phyloP scores from a whole-genome alignment of 2,329 filamentous ascomycete genomes.

The Balansia obtecta region DNA sequence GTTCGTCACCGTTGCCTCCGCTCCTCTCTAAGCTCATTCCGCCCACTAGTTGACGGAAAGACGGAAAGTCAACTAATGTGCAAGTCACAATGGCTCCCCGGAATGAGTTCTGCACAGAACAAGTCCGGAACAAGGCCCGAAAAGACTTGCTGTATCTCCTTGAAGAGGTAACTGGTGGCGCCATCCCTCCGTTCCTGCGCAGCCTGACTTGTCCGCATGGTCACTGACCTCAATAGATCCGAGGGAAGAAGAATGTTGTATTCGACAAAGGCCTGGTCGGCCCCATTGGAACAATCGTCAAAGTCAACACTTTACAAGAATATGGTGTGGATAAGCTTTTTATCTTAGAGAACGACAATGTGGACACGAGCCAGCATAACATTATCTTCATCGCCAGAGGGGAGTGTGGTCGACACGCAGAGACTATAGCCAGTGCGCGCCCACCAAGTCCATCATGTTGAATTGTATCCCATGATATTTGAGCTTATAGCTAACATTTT shows the following conservation, averaged over 20 bases:
- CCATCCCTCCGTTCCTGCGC: slow-evolving; percentile 14
- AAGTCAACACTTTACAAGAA: slow-evolving; percentile 89
- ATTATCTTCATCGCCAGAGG: slow-evolving; percentile 87
- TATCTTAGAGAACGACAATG: slow-evolving; percentile 89
- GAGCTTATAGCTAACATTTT: slow-evolving; percentile 15
- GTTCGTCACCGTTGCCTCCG: slow-evolving; percentile 5
- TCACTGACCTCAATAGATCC: slow-evolving; percentile 48
- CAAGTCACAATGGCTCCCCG: slow-evolving; percentile 56
- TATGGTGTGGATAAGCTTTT: slow-evolving; percentile 98
- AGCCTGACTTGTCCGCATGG: slow-evolving; percentile 7
- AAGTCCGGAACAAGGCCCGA: slow-evolving; percentile 69
- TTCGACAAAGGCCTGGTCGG: slow-evolving; percentile 85
- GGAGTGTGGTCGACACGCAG: slow-evolving; percentile 74
- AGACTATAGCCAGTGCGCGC: slow-evolving; percentile 73
- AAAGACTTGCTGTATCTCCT: slow-evolving; percentile 84
- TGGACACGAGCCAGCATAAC: slow-evolving; percentile 88
- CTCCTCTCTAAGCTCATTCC: slow-evolving; percentile 1
- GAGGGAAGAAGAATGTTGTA: slow-evolving; percentile 96
- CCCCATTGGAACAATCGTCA: slow-evolving; percentile 80
- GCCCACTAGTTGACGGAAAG: not conserved
- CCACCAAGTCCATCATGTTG: too few species aligned
- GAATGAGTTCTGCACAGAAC: slow-evolving; percentile 58
- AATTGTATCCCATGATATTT: too few species aligned
- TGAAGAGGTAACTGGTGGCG: slow-evolving; percentile 69
- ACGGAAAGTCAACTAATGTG: slow-evolving; percentile 12